phyloP scores from a whole-genome alignment of 1,139 yeast species.

The Pichia cactophila region DNA sequence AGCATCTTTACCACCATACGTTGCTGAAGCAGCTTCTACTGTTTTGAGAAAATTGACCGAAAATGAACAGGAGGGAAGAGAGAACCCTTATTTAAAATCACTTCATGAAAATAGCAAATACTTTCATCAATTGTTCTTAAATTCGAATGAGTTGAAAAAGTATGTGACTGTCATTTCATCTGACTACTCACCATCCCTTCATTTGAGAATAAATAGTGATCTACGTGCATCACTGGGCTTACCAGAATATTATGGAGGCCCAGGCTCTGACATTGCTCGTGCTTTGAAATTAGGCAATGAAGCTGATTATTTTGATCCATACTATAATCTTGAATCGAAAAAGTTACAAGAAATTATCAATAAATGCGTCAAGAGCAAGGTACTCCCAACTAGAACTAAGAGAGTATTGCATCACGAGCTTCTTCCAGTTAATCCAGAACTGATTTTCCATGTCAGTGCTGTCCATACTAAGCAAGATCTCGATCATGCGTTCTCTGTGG shows the following conservation, averaged over 20 bases:
- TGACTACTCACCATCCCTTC: conserved; percentile 58
- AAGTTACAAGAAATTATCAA: conserved; percentile 61
- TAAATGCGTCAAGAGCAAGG: conserved; percentile 38
- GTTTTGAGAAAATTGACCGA: conserved; percentile 43
- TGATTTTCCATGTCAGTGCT: conserved; percentile 53
- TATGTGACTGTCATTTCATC: conserved; percentile 49
- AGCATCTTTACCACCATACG: conserved; percentile 91
- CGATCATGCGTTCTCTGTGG: conserved; percentile 23
- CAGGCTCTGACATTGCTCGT: conserved; percentile 23
- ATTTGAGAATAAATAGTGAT: conserved; percentile 43
- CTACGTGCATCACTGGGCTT: conserved; percentile 38
- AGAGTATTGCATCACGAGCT: conserved; percentile 67
- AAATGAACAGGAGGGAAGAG: conserved; percentile 16
- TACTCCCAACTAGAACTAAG: conserved; percentile 64
- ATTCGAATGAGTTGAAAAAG: conserved; percentile 29
- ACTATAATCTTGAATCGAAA: conserved; percentile 52
- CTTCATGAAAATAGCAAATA: conserved; percentile 28
- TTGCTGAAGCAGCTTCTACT: conserved; percentile 66
- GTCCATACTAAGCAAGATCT: conserved; percentile 52
- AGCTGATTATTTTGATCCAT: conserved; percentile 28
- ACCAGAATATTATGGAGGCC: conserved; percentile 43
- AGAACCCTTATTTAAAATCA: conserved; percentile 19
- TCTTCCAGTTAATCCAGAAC: conserved; percentile 68
- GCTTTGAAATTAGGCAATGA: conserved; percentile 28
- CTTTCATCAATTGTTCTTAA: conserved; percentile 32